Conservation (phyloP, 2,329 filamentous ascomycete species). For the Blumeria graminis region DNA sequence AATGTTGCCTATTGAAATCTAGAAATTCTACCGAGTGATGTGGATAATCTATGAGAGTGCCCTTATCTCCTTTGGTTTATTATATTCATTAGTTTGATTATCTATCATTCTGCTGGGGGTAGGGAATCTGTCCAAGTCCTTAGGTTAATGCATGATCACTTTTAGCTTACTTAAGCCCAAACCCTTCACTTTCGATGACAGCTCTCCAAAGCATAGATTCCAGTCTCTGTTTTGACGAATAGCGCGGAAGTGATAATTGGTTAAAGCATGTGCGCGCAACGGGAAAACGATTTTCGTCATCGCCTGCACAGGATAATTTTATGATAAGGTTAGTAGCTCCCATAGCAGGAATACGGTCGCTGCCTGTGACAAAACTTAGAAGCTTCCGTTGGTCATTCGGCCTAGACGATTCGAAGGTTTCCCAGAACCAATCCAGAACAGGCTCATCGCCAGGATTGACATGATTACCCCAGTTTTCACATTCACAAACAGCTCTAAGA, state of each 20-base stretch:
- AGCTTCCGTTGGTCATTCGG: constrained; percentile 52
- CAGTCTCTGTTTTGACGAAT: constrained; percentile 38
- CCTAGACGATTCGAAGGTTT: constrained; percentile 42
- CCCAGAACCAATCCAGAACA: constrained; percentile 72
- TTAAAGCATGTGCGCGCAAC: constrained; percentile 86
- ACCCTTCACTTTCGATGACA: constrained; percentile 76
- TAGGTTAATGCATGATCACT: no score
- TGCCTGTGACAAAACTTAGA: constrained; percentile 70
- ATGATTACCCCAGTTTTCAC: constrained; percentile 49
- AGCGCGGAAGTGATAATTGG: constrained; percentile 52
- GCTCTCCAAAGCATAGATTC: constrained; percentile 59
- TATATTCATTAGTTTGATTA: no score
- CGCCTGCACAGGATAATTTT: constrained; percentile 49
- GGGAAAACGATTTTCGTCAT: constrained; percentile 52
- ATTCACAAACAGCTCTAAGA: constrained; percentile 51
- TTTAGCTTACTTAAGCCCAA: constrained; percentile 49
- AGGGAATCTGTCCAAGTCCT: no score
- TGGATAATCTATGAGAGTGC: no score
- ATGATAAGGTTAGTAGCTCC: constrained; percentile 61
- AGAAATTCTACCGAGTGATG: no score
- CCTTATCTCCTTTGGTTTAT: no score
- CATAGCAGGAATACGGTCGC: constrained; percentile 73
- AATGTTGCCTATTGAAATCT: no score
- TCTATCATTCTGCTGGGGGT: no score
- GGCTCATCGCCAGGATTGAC: constrained; percentile 35